A percentile compares a stretch with the other conserved stretches of the same genome.
Conservation (phyloP, 345 rosid species). For the Euphorbia lathyris region DNA sequence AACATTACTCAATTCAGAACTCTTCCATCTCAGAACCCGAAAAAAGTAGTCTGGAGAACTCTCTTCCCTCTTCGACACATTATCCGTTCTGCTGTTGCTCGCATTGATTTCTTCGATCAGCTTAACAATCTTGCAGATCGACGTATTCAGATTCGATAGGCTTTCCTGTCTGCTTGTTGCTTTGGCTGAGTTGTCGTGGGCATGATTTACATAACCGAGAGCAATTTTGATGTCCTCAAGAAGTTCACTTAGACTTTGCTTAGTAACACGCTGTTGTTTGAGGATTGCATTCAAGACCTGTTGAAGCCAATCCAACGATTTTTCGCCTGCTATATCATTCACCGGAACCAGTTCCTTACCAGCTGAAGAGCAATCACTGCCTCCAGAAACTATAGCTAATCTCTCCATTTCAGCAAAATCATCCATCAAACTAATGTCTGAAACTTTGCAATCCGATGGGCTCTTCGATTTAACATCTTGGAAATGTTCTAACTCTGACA, state of each 20-base stretch:
- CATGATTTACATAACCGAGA: conserved; percentile 50
- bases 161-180: too few species aligned
- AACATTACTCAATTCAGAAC: too few species aligned
- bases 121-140: too few species aligned
- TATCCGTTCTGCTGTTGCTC: too few species aligned
- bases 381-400: conserved; percentile 62
- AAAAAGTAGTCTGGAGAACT: too few species aligned
- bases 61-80: too few species aligned
- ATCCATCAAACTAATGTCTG: conserved; percentile 65
- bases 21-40: too few species aligned
- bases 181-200: not conserved
- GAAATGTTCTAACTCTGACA: conserved; percentile 48
- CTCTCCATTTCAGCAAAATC: conserved; percentile 84
- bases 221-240: conserved; percentile 79
- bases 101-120: too few species aligned
- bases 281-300: conserved; percentile 70
- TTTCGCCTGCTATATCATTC: conserved; percentile 27
- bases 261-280: conserved; percentile 62
- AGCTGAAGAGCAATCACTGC: conserved; percentile 4
- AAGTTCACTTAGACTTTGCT: conserved; percentile 47
- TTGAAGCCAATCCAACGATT: conserved; percentile 88
- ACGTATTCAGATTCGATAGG: too few species aligned
- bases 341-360: conserved; percentile 35
- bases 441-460: conserved; percentile 27
- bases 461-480: conserved; percentile 31